phyloP scores from a whole-genome alignment of 2,329 filamentous ascomycete genomes.

The Alternaria sp. region DNA sequence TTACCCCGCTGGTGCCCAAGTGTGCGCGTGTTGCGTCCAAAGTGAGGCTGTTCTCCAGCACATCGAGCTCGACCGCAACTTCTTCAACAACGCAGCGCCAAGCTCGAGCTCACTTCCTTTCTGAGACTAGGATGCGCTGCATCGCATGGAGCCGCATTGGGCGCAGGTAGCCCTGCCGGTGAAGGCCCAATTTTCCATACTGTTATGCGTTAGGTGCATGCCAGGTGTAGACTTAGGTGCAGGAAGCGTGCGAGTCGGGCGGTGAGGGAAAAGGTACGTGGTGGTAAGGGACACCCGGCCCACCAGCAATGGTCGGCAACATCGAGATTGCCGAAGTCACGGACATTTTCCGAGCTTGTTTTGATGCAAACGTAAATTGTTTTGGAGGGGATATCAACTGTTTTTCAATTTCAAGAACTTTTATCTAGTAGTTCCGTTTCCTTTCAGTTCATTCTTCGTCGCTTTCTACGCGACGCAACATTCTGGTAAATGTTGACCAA shows the following conservation, averaged over 20 bases:
- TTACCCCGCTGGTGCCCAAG: not conserved
- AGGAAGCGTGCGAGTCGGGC: constrained; percentile 13
- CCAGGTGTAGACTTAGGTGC: constrained; percentile 22
- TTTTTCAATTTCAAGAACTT: constrained; percentile 46
- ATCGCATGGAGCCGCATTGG: constrained; percentile 25
- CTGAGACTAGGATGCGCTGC: constrained; percentile 23
- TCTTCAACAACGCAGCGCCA: constrained; percentile 24
- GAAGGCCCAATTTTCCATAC: constrained; percentile 30
- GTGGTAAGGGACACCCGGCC: constrained; percentile 22
- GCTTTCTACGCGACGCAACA: constrained; percentile 16
- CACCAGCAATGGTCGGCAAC: constrained; percentile 5
- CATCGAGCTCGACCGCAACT: constrained; percentile 28
- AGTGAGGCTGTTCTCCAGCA: constrained; percentile 26
- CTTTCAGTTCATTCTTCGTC: constrained; percentile 19
- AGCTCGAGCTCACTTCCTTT: constrained; percentile 18
- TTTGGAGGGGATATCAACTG: constrained; percentile 32
- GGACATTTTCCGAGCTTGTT: not conserved
- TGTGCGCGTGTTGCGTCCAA: constrained; percentile 4
- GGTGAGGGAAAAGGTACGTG: constrained; percentile 25
- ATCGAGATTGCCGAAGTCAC: constrained; percentile 5
- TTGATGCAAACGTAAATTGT: not conserved
- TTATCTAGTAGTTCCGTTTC: constrained; percentile 33
- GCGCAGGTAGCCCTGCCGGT: constrained; percentile 28
- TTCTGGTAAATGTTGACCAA: constrained; percentile 21
- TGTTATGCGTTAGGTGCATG: constrained; percentile 26